Conservation (phyloP, 1,139 yeast genomes). For the Kluyveromyces sp. region DNA sequence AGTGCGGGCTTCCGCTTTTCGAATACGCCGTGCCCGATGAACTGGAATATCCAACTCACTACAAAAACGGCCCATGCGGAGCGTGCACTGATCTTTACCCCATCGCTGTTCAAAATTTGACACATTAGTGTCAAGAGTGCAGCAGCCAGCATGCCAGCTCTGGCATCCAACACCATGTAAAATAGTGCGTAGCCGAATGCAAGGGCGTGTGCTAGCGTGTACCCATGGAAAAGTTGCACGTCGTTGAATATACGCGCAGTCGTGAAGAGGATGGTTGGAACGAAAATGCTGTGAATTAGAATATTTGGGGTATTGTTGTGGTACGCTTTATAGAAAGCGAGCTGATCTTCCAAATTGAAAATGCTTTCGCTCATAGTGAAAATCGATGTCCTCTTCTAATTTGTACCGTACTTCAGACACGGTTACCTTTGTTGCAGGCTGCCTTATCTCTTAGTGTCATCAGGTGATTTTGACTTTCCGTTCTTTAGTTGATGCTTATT, state of each 20-base stretch:
- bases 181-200: conserved; percentile 39
- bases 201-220: conserved; percentile 32
- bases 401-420: neutral
- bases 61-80: conserved; percentile 36
- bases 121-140: conserved; percentile 32
- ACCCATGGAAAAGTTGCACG: conserved; percentile 31
- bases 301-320: conserved; percentile 69
- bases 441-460: no score
- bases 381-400: no score
- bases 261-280: conserved; percentile 66
- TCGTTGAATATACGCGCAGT: conserved; percentile 40
- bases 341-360: conserved; percentile 55
- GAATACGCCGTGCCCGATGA: conserved; percentile 78
- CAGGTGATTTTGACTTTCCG: no score
- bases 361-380: neutral
- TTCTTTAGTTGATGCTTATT: no score
- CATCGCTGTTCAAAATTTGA: conserved; percentile 16
- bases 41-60: conserved; percentile 74
- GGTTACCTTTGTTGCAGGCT: no score
- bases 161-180: conserved; percentile 37
- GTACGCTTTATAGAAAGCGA: conserved; percentile 77
- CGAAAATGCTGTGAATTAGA: conserved; percentile 66
- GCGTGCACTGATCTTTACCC: conserved; percentile 11
- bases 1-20: conserved; percentile 86
- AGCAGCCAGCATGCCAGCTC: conserved; percentile 39